Base-by-base conservation (phyloP, 2,329 filamentous ascomycete genomes). In the Neophaeococcomyces mojaviensis region DNA sequence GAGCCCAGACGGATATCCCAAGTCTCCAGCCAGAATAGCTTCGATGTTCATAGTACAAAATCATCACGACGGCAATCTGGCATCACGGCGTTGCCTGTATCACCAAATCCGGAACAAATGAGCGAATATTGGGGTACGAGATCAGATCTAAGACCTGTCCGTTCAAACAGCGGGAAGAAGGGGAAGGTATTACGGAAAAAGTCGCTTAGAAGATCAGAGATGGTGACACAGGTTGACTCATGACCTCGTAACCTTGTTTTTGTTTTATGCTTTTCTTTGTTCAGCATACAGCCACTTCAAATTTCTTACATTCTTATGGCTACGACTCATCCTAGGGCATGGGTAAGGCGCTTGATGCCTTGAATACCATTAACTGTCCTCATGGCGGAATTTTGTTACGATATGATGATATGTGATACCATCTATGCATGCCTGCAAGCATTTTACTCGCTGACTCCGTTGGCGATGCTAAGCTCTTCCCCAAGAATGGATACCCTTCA, bases 121-220 rank as follows among this genome's bases (percentile, higher is more conserved):
- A 37, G 16, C 28, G 20, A 35, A 15, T 44, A 44, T 20, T 44
- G 41, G 41, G 33, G 26, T 13, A 30, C 32, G 22, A 36, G 32
- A 28, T 18, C 41, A 16, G 41, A 44, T 37, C n/a, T 37, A 16
- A 16, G 16, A 12, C 32, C 41, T 2, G 33, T 44, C 7, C 32
- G 19, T 10, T 36, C 41, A 19, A 34, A 10, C 22, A 44, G 41
- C 41, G 24, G 24, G 10, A 36, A 37, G 33, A 44, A 36, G 18
- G 32, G 41, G 7, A 44, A 19, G n/a, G 41, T 44, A 4, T 22
- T 44, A 20, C 41, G 41, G 19, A 44, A 44, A n/a, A 44, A 44
- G 22, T 44, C 41, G n/a, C 28, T 37, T 18, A 33, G 20, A 19
- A 36, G 22, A 20, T 18, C 41, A 36, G 32, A 26, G 33, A 44